These are phyloP conservation scores for Wakefieldia striispora DNA, from an alignment of 768 basidiomycete genomes.

Conservation along the genomic window DNA sequence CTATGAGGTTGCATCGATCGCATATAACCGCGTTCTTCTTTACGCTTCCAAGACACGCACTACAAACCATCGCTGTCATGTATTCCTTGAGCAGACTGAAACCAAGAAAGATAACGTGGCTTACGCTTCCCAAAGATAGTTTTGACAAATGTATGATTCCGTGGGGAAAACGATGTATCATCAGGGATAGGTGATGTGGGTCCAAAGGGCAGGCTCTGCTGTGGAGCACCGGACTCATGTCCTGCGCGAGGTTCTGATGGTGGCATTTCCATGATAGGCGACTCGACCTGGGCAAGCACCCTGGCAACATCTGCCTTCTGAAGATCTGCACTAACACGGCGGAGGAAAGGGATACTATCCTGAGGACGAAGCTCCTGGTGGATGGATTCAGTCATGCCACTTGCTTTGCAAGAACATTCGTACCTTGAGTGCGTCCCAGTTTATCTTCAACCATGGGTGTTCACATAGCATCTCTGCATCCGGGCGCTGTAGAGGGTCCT, in stretches of 20 bases:
- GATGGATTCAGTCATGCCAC: background rate
- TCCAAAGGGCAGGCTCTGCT: slow-evolving; percentile 39
- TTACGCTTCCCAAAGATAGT: slow-evolving; percentile 90
- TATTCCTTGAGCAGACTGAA: slow-evolving; percentile 6
- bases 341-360: slow-evolving; percentile 93
- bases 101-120: slow-evolving; percentile 29
- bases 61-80: slow-evolving; percentile 74
- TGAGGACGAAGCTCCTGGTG: slow-evolving; percentile 78
- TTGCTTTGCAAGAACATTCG: slow-evolving; percentile 8
- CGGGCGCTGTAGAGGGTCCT: slow-evolving; percentile 81
- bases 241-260: slow-evolving; percentile 45
- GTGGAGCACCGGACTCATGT: slow-evolving; percentile 39
- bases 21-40: slow-evolving; percentile 90
- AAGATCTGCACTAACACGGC: slow-evolving; percentile 84
- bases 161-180: slow-evolving; percentile 49
- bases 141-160: slow-evolving; percentile 84
- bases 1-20: slow-evolving; percentile 84
- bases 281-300: slow-evolving; percentile 44
- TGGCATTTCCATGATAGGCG: slow-evolving; percentile 32
- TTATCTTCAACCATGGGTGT: slow-evolving; percentile 85
- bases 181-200: slow-evolving; percentile 29
- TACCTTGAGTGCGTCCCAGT: slow-evolving; percentile 80
- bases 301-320: slow-evolving; percentile 68
- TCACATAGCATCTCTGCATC: slow-evolving; percentile 83
- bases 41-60: slow-evolving; percentile 75